Base-by-base conservation (phyloP, 257 asterid genomes). In the Rubia yunnanensis region DNA sequence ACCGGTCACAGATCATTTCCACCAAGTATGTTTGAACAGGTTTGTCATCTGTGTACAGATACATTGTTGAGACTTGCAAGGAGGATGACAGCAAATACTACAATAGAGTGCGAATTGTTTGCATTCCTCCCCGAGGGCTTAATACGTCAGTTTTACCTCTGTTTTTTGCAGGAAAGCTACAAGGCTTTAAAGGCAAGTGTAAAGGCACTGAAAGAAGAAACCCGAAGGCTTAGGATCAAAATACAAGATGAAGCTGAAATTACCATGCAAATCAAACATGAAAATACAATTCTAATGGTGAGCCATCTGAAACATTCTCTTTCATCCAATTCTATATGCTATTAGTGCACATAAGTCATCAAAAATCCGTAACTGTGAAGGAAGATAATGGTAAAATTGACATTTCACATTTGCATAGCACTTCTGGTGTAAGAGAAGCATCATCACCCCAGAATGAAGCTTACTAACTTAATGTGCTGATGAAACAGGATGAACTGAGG, bases 401-500 rank as follows among this genome's bases (percentile, higher is more conserved):
- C 18, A 18, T 38, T n/a, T 30, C 20, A 62, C 22, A 11, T 44
- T 27, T 14, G 39, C 39, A 44, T 20, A 36, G 17, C 36, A 26
- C 13, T 3, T 8, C 22, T 60, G 4, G 9, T 60, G 49, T 60
- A 35, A 62, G 18, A 23, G 7, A 22, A 7, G 38, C 31, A 35
- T 24, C 22, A 4, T 27, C 31, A 60, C 26, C 8, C 38, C 52
- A 26, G 7, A 24, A 30, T 68, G 49, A 24, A 28, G n/a, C 46
- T 39, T 15, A 63, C 7, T 35, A 44, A 24, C 39, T 30, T 66
- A 63, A 38, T 39, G 31, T 54, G 30, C 32, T 63, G 71, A 57
- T 74, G 67, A 34, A 60, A 55, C 78, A 74, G 78, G 66, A 63
- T 31, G 3, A 56, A 32, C 64, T 74, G 44, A 74, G 66, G 71